Percentiles rank a stretch among this genome's conserved stretches.
Conservation (phyloP, 2,329 filamentous ascomycete species). For the Botrytis fabae region DNA sequence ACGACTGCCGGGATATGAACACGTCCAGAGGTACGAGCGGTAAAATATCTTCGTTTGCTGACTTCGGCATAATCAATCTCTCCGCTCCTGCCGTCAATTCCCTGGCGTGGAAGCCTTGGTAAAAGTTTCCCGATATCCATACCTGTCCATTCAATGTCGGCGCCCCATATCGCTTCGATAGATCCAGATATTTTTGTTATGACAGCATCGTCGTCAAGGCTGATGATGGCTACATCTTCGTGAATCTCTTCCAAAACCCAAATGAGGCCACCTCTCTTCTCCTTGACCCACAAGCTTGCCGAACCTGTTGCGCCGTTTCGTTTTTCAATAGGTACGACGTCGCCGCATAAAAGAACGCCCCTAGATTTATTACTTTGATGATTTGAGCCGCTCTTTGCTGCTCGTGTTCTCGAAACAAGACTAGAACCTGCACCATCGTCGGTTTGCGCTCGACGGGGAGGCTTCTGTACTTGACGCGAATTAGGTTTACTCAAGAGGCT, state of each 20-base stretch:
- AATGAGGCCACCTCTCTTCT: slow-evolving; percentile 89
- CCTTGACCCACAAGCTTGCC: slow-evolving; percentile 97
- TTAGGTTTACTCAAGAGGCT: slow-evolving; percentile 76
- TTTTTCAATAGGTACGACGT: slow-evolving; percentile 98
- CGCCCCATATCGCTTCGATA: slow-evolving; percentile 84
- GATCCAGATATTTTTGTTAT: slow-evolving; percentile 72
- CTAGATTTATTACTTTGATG: slow-evolving; percentile 74
- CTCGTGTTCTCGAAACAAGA: slow-evolving; percentile 45
- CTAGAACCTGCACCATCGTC: slow-evolving; percentile 57
- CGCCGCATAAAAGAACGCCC: slow-evolving; percentile 89
- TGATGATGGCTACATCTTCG: slow-evolving; percentile 81
- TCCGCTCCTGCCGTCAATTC: slow-evolving; percentile 67
- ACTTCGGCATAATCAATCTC: slow-evolving; percentile 78
- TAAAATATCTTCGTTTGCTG: slow-evolving; percentile 73
- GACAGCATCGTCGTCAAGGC: slow-evolving; percentile 73
- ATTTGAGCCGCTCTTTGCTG: slow-evolving; percentile 51
- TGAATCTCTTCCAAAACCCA: slow-evolving; percentile 99
- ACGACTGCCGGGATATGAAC: slow-evolving; percentile 84
- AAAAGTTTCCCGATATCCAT: slow-evolving; percentile 77
- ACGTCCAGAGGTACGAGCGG: slow-evolving; percentile 73
- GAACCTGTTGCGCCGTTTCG: slow-evolving; percentile 89
- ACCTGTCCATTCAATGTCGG: slow-evolving; percentile 63
- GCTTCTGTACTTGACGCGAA: slow-evolving; percentile 53
- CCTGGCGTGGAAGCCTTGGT: slow-evolving; percentile 77
- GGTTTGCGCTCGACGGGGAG: slow-evolving; percentile 60